A percentile compares a stretch with the other conserved stretches of the same genome.
These are phyloP conservation scores for Scenedesmus sp. DNA, from an alignment of 163 green algal genomes.

Conservation along the genomic window DNA sequence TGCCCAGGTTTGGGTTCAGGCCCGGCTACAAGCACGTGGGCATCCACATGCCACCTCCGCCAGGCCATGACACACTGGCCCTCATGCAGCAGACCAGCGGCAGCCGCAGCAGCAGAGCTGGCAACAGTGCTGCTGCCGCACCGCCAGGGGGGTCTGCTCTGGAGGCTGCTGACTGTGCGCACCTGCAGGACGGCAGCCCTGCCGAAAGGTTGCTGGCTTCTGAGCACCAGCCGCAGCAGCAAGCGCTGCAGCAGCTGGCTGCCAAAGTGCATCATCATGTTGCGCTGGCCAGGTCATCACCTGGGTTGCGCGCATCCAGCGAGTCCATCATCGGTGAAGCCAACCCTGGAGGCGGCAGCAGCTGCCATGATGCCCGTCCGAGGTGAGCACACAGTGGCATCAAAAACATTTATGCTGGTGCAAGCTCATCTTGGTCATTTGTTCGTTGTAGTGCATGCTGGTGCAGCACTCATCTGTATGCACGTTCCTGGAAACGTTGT, in stretches of 20 bases:
- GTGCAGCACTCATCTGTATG: not conserved
- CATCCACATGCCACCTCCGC: conserved; percentile 28
- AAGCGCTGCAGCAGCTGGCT: not conserved
- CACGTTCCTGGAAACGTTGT: too few relatives aligned
- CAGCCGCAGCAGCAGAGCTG: conserved; percentile 8
- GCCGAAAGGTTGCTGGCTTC: not conserved
- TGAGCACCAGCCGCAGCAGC: not conserved
- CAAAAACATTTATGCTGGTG: not conserved
- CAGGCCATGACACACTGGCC: not conserved
- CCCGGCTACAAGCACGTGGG: conserved; percentile 27
- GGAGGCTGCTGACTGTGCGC: not conserved
- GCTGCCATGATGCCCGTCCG: not conserved
- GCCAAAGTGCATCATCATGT: not conserved
- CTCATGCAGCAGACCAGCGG: conserved; percentile 6
- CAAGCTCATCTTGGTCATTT: too few relatives aligned
- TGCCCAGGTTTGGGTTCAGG: conserved; percentile 41
- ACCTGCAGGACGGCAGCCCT: not conserved
- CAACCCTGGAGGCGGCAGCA: not conserved
- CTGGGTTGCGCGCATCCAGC: not conserved
- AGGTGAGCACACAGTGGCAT: not conserved
- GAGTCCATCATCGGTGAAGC: not conserved
- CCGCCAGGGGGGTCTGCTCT: not conserved
- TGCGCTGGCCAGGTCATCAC: not conserved
- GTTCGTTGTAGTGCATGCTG: too few relatives aligned
- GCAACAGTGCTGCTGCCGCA: not conserved